These are phyloP conservation scores for Saccharomycopsis vini DNA, from an alignment of 805 yeast genomes.

Conservation along the genomic window DNA sequence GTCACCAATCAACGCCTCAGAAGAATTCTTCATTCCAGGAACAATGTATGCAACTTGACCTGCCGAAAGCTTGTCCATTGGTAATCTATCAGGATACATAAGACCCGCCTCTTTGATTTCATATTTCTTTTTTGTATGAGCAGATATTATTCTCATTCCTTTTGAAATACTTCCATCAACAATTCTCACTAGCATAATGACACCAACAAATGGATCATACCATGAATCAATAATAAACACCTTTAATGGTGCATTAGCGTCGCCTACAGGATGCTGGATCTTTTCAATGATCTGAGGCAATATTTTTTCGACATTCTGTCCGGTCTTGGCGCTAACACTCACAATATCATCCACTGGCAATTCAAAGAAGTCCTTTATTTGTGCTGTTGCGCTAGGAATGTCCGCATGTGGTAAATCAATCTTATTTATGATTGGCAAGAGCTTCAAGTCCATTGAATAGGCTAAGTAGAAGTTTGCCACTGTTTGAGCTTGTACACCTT, in stretches of 20 bases:
- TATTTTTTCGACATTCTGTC: constrained; percentile 66
- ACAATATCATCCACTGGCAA: constrained; percentile 64
- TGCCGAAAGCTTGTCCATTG: constrained; percentile 57
- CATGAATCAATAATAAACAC: constrained; percentile 92
- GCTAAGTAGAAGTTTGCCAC: constrained; percentile 96
- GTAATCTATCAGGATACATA: constrained; percentile 81
- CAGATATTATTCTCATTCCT: constrained; percentile 70
- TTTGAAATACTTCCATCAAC: constrained; percentile 74
- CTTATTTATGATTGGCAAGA: constrained; percentile 86
- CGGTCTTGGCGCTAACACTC: constrained; percentile 88
- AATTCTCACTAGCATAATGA: constrained; percentile 71
- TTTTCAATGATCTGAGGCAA: constrained; percentile 74
- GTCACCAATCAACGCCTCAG: constrained; percentile 87
- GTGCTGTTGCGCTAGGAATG: constrained; percentile 69
- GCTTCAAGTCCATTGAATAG: constrained; percentile 67
- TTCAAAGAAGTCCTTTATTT: constrained; percentile 79
- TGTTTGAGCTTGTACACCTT: constrained; percentile 96
- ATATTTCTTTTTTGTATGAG: constrained; percentile 65
- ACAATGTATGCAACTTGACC: constrained; percentile 94
- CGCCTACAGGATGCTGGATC: constrained; percentile 73
- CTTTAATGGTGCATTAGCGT: constrained; percentile 42
- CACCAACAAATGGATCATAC: constrained; percentile 92
- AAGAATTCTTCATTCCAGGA: constrained; percentile 87
- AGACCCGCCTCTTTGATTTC: constrained; percentile 92
- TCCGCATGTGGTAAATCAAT: constrained; percentile 87